Percentiles rank a stretch among this genome's conserved stretches.
Conservation (phyloP, 257 asterid genomes). For the Ajuga chamaepitys region DNA sequence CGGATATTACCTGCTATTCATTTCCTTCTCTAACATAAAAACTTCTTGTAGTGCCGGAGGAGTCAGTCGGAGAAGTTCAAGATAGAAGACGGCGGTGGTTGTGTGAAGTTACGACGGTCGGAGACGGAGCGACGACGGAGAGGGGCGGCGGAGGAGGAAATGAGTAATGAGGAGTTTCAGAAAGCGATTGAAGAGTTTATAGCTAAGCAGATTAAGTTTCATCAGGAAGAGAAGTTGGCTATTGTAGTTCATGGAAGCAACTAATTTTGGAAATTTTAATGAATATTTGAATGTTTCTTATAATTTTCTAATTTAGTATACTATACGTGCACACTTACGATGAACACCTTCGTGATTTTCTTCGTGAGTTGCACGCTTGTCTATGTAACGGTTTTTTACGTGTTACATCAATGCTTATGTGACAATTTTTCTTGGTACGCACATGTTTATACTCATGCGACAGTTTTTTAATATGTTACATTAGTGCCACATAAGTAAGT, state of each 20-base stretch:
- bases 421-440: too few relatives aligned
- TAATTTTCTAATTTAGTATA: neutral
- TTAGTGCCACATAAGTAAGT: too few relatives aligned
- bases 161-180: conserved; percentile 81
- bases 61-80: conserved; percentile 19
- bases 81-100: conserved; percentile 1
- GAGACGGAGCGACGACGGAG: conserved; percentile 33
- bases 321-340: neutral
- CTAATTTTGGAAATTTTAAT: neutral
- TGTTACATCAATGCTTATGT: too few relatives aligned
- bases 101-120: conserved; percentile 44
- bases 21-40: too few relatives aligned
- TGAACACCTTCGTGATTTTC: too few relatives aligned
- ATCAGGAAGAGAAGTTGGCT: conserved; percentile 50
- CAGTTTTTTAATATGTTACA: too few relatives aligned
- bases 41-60: too few relatives aligned
- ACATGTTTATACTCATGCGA: too few relatives aligned
- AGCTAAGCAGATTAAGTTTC: conserved; percentile 73
- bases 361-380: too few relatives aligned
- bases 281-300: neutral
- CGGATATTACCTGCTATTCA: too few relatives aligned
- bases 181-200: conserved; percentile 62
- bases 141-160: conserved; percentile 26
- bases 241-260: conserved; percentile 39
- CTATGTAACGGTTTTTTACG: too few relatives aligned